Evolutionary conservation across 2,329 filamentous ascomycete species (phyloP), one percentile per base, ranked within the genome.

Genomic region (Colletotrichum simmondsii): DNA sequence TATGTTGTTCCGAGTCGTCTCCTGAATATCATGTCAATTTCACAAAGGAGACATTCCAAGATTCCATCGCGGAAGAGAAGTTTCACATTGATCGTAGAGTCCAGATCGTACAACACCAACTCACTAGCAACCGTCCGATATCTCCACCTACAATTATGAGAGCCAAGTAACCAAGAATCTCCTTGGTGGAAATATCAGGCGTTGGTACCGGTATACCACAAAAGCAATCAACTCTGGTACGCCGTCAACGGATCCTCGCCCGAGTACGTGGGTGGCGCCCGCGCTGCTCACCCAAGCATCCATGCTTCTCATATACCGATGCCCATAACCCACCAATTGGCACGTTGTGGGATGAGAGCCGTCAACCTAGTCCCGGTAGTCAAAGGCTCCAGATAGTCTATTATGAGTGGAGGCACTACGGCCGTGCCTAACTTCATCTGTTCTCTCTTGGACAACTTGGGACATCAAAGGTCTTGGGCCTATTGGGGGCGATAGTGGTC

Each of bases 131-230:
- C 30, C 32, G 35, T 22, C 14, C 14, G n/a, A n/a, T 53, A 30
- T 58, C 53, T 63, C 65, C 53, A 26, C 54, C 30, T 57, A 26
- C 22, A 42, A 49, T 60, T 30, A 59, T 58, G 26, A 53, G 30
- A 49, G 22, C 46, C 54, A 54, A 61, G 32, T 22, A 32, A 2
- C 14, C 16, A 64, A 22, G 26, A 71, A 65, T 73, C 46, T 73
- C 71, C 71, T 73, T 73, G 71, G 71, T 73, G 71, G 71, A 73
- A 73, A 57, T 73, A 65, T 19, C 71, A 42, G 8, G 42, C 19
- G 64, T 19, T 32, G 52, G 6, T 32, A 54, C 61, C 56, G 60
- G 19, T 35, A 22, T 37, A 16, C 19, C 19, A 35, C 54, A 60
- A 46, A 60, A 52, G 42, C 32, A 53, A 14, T 63, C 24, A 46